Evolutionary conservation across 768 basidiomycete species (phyloP), one percentile per base, ranked within the genome.

Genomic region (Russula virescens): DNA sequence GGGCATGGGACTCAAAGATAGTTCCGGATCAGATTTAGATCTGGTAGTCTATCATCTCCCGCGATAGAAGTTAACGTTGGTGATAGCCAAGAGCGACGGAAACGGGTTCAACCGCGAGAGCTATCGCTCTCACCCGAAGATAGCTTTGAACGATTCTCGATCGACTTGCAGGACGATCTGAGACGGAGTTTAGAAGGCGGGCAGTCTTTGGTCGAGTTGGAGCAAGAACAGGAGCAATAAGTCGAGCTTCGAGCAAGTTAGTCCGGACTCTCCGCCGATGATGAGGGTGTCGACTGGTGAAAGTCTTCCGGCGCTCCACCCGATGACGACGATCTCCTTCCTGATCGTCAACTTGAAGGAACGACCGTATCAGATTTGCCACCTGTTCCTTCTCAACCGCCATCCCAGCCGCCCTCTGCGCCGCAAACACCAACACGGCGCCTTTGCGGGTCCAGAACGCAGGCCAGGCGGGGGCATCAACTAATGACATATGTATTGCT

Each of bases 401-500:
- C n/a, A n/a, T n/a, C 7, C n/a, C n/a, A n/a, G n/a, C n/a, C n/a
- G n/a, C n/a, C n/a, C n/a, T n/a, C n/a, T n/a, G n/a, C n/a, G n/a
- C 34, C 54, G 21, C 53, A 46, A 47, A 21, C 48, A 40, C 66
- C 63, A 49, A 21, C 72, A 5, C 52, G 70, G 11, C 72, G 72
- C 75, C 38, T 64, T 73, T 47, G 69, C 73, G 19, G 72, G 73
- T n/a, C 72, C 73, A 2, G 76, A 77, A 65, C 77, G 70, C 54
- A 71, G 73, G n/a, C 74, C 75, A 25, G 76, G 76, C 35, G 74
- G 74, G 25, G 78, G 79, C 23, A 77, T 91, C 60, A 91, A 91
- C 70, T 88, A 88, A 83, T 91, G 89, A 89, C 77, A 89, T 61
- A 73, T 89, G 68, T 90, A 90, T 70, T 81, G 89, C 21, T 91